Percentiles rank a stretch among this genome's conserved stretches.
phyloP scores from a whole-genome alignment of 352 stramenopile genomes.

The Hyaloperonospora brassicae region DNA sequence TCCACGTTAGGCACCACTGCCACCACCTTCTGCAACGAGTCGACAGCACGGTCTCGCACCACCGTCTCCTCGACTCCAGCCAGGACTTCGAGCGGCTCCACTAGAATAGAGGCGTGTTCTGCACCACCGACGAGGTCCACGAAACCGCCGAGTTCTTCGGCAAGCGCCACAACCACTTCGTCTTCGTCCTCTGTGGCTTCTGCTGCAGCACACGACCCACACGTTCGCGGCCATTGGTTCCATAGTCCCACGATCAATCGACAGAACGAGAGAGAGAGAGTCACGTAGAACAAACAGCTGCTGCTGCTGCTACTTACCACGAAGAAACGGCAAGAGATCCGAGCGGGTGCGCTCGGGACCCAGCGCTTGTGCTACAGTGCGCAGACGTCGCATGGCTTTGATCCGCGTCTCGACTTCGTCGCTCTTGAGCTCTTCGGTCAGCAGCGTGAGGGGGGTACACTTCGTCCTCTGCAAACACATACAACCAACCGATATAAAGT shows the following conservation, averaged over 20 bases:
- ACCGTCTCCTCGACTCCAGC: slow-evolving; percentile 91
- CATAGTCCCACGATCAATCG: no score
- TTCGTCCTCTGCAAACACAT: slow-evolving; percentile 50
- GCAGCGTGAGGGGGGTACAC: slow-evolving; percentile 84
- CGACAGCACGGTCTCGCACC: slow-evolving; percentile 79
- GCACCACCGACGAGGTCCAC: slow-evolving; percentile 83
- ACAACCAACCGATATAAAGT: no score
- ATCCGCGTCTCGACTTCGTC: slow-evolving; percentile 90
- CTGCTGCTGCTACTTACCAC: slow-evolving; percentile 21
- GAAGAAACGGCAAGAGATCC: slow-evolving; percentile 87
- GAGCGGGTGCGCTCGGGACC: slow-evolving; percentile 70
- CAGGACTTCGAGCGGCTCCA: slow-evolving; percentile 89
- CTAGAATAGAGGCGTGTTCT: slow-evolving; percentile 48
- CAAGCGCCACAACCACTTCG: slow-evolving; percentile 88
- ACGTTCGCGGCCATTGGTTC: slow-evolving; percentile 6
- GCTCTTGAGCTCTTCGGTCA: slow-evolving; percentile 88
- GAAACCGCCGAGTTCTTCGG: slow-evolving; percentile 85
- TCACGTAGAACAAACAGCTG: not conserved
- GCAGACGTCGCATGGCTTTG: slow-evolving; percentile 90
- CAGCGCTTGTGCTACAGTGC: slow-evolving; percentile 87
- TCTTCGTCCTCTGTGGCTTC: slow-evolving; percentile 89
- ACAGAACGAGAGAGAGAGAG: no score
- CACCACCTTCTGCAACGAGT: slow-evolving; percentile 67
- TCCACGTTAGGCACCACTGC: slow-evolving; percentile 51
- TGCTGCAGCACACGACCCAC: slow-evolving; percentile 12